Base-by-base conservation (phyloP, 2,329 filamentous ascomycete genomes). In the Fusarium guadeloupense region DNA sequence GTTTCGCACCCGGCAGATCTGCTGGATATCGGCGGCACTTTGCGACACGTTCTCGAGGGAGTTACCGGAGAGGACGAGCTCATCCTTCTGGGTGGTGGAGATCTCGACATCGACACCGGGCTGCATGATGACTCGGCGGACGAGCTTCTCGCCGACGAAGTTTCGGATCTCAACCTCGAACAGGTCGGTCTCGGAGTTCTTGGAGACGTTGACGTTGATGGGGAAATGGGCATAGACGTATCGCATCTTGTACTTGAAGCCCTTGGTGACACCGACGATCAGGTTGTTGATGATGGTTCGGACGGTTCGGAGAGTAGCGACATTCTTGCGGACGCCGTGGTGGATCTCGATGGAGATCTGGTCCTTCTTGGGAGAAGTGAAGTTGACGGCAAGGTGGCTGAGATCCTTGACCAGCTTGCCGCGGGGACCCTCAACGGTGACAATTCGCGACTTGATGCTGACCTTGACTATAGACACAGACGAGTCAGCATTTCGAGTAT, bases 201-300 rank as follows among this genome's bases (percentile, higher is more conserved):
- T 93, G 76, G 97, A 93, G 72, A 99, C 82, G 87, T 97, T 98
- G 85, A 99, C 94, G 88, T 99, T 99, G 92, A 99, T 99, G 83
- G 95, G 95, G 80, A 99, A 99, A 90, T 99, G 95, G 80, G 95
- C 95, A 82, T 99, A 99, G 83, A 99, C 95, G 86, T 99, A 99
- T 77, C 96, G 92, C 94, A 99, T 98, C 92, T 99, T 99, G 91
- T 99, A 99, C 86, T 96, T 96, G 92, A 90, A 99, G 73, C 95
- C 95, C 87, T 94, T 96, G 80, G 95, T 99, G 72, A 99, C 95
- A 81, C 95, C 95, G 75, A 93, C 89, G 82, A 99, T 91, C 84
- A 99, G 81, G 90, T 99, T 99, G 88, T 96, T 92, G 87, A 99
- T 96, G 83, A 98, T 82, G 70, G 94, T 94, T 78, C 93, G 92